Evolutionary conservation across 2,329 filamentous ascomycete species (phyloP).

Genomic region (Pyrenophora teres): DNA sequence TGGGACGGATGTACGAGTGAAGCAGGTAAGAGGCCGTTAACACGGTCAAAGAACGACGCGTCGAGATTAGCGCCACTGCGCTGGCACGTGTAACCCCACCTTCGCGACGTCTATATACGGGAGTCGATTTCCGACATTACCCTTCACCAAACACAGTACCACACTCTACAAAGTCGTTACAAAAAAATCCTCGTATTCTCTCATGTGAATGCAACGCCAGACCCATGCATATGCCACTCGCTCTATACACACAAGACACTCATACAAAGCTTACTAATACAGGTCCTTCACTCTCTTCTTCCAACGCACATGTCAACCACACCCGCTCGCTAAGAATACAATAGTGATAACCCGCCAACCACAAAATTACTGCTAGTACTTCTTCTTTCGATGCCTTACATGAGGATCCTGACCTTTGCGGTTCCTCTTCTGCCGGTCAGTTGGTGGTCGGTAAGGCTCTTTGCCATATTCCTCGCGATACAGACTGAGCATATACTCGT

Average conservation of each 20-base stretch:
- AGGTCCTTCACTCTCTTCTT: not conserved
- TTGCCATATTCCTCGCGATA: slow-evolving; percentile 40
- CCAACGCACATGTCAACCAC: not conserved
- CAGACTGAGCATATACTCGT: slow-evolving; percentile 43
- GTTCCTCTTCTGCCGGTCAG: slow-evolving; percentile 39
- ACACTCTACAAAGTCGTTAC: not conserved
- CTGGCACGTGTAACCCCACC: not conserved
- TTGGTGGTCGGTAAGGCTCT: slow-evolving; percentile 40
- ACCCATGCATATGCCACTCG: slow-evolving; percentile 5
- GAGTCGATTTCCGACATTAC: too few species aligned
- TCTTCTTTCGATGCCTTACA: slow-evolving; percentile 36
- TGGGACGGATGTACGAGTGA: not conserved
- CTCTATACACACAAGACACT: slow-evolving; percentile 1
- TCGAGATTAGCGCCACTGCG: slow-evolving; percentile 1
- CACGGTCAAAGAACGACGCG: not conserved
- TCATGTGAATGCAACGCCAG: not conserved
- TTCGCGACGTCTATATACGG: not conserved
- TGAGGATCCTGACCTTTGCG: slow-evolving; percentile 41
- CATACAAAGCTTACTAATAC: not conserved
- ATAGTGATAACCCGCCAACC: not conserved
- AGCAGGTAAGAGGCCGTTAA: not conserved
- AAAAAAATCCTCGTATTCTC: not conserved
- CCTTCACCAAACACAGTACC: not conserved
- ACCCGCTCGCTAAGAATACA: not conserved
- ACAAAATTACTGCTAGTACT: slow-evolving; percentile 21